Conservation (phyloP, 441 rosid genomes). For the Brassica balearica region DNA sequence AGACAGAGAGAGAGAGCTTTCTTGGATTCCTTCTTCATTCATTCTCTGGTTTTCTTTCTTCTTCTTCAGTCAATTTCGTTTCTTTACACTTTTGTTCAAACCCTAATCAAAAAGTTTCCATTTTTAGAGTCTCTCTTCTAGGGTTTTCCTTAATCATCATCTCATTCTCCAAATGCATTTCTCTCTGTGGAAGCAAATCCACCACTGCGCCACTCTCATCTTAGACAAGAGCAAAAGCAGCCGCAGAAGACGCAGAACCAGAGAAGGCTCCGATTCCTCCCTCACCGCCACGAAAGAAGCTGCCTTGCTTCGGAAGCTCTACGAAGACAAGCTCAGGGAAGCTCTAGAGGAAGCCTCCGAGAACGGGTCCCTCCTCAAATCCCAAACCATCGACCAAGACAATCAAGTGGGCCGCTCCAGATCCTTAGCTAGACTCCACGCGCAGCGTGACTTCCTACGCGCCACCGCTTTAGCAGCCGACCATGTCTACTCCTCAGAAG, state of each 20-base stretch:
- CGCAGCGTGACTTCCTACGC: constrained; percentile 88
- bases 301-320: constrained; percentile 56
- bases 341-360: constrained; percentile 98
- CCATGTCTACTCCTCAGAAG: constrained; percentile 65
- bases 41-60: constrained; percentile 42
- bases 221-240: constrained; percentile 85
- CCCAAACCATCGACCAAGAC: constrained; percentile 72
- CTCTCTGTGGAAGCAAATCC: constrained; percentile 96
- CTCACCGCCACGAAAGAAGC: constrained; percentile 57
- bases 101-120: constrained; percentile 29
- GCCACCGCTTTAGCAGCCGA: constrained; percentile 90
- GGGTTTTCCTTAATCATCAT: constrained; percentile 36
- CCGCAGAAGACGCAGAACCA: constrained; percentile 41
- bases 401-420: constrained; percentile 86
- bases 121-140: constrained; percentile 38
- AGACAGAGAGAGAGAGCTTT: constrained; percentile 45
- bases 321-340: constrained; percentile 84
- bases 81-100: constrained; percentile 37
- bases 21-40: constrained; percentile 56
- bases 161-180: constrained; percentile 62
- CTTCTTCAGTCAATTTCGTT: constrained; percentile 48
- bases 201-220: constrained; percentile 97
- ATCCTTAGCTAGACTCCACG: constrained; percentile 93
- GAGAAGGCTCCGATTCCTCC: constrained; percentile 56
- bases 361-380: constrained; percentile 82